phyloP scores from a whole-genome alignment of 1,284 basidiomycete genomes.

The Cerioporus squamosus region DNA sequence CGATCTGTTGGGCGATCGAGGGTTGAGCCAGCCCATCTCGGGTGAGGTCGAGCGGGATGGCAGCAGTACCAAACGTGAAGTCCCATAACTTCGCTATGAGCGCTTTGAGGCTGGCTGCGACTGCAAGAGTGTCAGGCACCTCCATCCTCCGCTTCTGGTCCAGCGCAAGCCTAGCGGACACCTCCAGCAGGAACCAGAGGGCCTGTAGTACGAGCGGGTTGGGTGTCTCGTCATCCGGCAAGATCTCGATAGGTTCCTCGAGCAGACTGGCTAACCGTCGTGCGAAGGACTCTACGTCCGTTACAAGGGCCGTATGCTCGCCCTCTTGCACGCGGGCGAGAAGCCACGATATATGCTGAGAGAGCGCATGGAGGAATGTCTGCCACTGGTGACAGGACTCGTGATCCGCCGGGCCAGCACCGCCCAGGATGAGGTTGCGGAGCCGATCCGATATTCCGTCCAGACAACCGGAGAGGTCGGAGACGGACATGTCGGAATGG shows the following conservation, averaged over 20 bases:
- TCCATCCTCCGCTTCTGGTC: constrained; percentile 29
- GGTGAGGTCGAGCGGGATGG: constrained; percentile 44
- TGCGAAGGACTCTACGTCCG: constrained; percentile 42
- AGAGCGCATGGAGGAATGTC: constrained; percentile 27
- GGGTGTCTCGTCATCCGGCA: constrained; percentile 29
- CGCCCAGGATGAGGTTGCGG: constrained; percentile 41
- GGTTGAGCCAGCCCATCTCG: constrained; percentile 42
- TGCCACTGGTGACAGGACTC: constrained; percentile 36
- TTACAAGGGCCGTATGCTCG: constrained; percentile 32
- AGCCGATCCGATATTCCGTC: constrained; percentile 22
- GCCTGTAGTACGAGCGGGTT: constrained; percentile 47
- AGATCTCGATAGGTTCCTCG: constrained; percentile 26
- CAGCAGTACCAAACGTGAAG: constrained; percentile 55
- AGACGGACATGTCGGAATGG: constrained; percentile 22
- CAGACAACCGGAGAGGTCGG: constrained; percentile 28
- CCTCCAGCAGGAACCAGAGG: constrained; percentile 68
- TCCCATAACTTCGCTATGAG: constrained; percentile 58
- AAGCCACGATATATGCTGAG: constrained; percentile 34
- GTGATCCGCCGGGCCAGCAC: constrained; percentile 39
- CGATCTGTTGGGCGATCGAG: constrained; percentile 31
- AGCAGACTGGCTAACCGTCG: constrained; percentile 40
- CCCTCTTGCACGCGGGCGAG: constrained; percentile 15
- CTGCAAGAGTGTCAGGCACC: constrained; percentile 24
- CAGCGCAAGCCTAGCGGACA: constrained; percentile 46
- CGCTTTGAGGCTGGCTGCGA: constrained; percentile 34